Base-by-base conservation (phyloP, 129 eudicot genomes). In the Escallonia rubra region DNA sequence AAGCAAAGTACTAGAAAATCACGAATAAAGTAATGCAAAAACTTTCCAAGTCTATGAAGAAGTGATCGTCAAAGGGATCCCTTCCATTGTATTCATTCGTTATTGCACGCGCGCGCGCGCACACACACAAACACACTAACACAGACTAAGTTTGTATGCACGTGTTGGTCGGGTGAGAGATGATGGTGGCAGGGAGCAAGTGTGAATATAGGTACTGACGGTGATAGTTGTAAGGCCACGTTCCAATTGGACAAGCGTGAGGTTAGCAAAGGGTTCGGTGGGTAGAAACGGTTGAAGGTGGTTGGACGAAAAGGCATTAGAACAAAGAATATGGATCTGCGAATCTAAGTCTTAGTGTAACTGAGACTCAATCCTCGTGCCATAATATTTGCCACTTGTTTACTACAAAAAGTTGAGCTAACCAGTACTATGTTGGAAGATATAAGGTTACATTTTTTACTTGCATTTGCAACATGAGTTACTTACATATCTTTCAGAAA, bases 241-340 rank as follows among this genome's bases (percentile, higher is more conserved):
- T 64, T 57, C 54, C 38, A 63, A 63, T 68, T 64, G 74, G 64
- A 70, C 49, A 10, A 43, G 40, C 43, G 57, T n/a, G 65, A 61
- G 53, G 7, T 43, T 40, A 34, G 68, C 63, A 58, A 40, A 49
- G 41, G 34, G 49, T 51, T 72, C 57, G 79, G 82, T 81, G 79
- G 81, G 76, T 72, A 72, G 75, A 53, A 76, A 63, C 76, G 81
- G 86, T 56, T 81, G 86, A 77, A 72, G 76, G 79, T 81, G 76
- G 86, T 81, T 81, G 77, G 81, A 69, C 76, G 34, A 23, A 23
- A 23, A 23, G 34, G 34, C 34, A 23, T 23, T 23, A 23, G 34
- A 23, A 23, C 34, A 23, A 23, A 61, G 55, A 44, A 34, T 61
- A 46, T 5, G 9, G 39, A 61, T 63, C 50, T 4, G 57, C 5